phyloP scores from a whole-genome alignment of 108 stramenopile genomes.

The Aurantiochytrium sp. region DNA sequence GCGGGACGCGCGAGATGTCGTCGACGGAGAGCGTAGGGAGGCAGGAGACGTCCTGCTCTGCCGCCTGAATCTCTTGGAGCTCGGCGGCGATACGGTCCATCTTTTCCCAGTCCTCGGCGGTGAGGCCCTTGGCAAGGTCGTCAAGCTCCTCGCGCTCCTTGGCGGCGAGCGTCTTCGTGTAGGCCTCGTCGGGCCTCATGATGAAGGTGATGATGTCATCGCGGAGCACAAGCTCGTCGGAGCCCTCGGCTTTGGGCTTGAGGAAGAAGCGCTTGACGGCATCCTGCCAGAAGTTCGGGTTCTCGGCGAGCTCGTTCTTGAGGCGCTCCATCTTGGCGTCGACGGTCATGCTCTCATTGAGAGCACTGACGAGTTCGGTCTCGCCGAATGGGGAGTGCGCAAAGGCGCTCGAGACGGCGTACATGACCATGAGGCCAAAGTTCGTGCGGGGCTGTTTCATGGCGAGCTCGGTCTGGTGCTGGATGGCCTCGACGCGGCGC shows the following conservation, averaged over 20 bases:
- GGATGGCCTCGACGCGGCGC: not conserved
- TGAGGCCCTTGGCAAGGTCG: not conserved
- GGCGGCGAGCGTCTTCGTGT: not conserved
- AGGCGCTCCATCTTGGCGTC: slow-evolving; percentile 21
- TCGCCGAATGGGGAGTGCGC: not conserved
- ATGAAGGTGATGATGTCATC: not conserved
- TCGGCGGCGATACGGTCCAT: not conserved
- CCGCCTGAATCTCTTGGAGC: not conserved
- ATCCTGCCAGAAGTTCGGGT: slow-evolving; percentile 14
- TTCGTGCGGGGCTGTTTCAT: not conserved
- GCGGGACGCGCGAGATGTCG: not conserved
- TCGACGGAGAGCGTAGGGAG: not conserved
- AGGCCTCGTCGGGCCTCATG: not conserved
- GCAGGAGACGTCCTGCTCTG: slow-evolving; percentile 21
- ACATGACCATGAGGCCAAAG: slow-evolving; percentile 13
- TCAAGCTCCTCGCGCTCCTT: not conserved
- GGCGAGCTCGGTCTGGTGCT: slow-evolving; percentile 20
- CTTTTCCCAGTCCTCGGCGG: not conserved
- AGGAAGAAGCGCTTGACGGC: not conserved
- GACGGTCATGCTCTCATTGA: slow-evolving; percentile 4
- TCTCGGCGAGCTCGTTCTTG: not conserved
- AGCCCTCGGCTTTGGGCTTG: not conserved
- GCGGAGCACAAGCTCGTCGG: not conserved
- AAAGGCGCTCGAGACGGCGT: slow-evolving; percentile 7
- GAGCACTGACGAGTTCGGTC: not conserved